phyloP scores from a whole-genome alignment of 2,329 filamentous ascomycete species.

The Nothomitra cinnamomea region DNA sequence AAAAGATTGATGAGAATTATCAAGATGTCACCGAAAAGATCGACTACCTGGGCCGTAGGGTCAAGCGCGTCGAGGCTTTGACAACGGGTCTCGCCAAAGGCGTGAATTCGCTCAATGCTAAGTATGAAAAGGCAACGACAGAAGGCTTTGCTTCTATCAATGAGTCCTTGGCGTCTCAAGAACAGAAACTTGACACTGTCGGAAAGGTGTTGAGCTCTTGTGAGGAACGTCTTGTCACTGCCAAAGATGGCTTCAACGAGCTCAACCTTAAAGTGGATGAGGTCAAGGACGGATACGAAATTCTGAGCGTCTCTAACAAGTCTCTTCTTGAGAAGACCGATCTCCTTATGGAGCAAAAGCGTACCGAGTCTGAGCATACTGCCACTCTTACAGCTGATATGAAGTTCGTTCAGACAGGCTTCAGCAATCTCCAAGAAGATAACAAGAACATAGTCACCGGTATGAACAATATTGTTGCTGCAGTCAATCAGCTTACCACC shows the following conservation, averaged over 20 bases:
- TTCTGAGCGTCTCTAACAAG: too few relatives aligned
- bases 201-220: not conserved
- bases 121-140: not conserved
- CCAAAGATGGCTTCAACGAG: constrained; percentile 1
- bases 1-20: not conserved
- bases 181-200: not conserved
- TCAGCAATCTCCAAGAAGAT: not conserved
- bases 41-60: not conserved
- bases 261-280: not conserved
- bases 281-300: too few relatives aligned
- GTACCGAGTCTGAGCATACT: not conserved
- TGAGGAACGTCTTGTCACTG: not conserved
- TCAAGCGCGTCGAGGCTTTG: not conserved
- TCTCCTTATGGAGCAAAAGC: not conserved
- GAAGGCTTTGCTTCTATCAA: not conserved
- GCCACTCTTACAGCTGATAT: not conserved
- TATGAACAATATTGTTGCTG: not conserved
- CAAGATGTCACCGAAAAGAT: not conserved
- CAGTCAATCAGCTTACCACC: not conserved
- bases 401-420: not conserved
- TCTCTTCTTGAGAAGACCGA: not conserved
- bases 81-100: not conserved
- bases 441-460: not conserved
- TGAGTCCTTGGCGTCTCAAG: not conserved
- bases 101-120: not conserved